A percentile compares a stretch with the other conserved stretches of the same genome.
Evolutionary conservation across 345 rosid genomes (phyloP).

Genomic region (Eucalyptus leucophloia): DNA sequence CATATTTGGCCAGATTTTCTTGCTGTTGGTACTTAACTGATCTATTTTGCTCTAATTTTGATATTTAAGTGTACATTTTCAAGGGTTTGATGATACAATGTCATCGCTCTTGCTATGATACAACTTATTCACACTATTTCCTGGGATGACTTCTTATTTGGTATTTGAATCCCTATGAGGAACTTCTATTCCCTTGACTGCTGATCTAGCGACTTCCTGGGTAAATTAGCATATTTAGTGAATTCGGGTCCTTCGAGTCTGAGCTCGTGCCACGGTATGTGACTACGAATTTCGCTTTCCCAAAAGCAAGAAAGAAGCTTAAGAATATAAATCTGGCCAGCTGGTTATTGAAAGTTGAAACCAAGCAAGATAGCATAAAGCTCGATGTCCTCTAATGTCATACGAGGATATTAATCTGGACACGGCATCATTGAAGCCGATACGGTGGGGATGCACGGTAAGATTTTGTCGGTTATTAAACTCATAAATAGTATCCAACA

Average conservation of each 20-base stretch:
- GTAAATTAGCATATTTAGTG: too few species aligned
- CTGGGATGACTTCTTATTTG: not conserved
- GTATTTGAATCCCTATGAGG: not conserved
- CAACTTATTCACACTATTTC: not conserved
- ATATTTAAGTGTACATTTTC: too few species aligned
- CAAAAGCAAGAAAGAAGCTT: slow-evolving; percentile 33
- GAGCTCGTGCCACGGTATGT: slow-evolving; percentile 43
- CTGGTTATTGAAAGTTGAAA: slow-evolving; percentile 59
- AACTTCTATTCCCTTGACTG: too few species aligned
- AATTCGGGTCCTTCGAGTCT: too few species aligned
- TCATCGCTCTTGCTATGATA: not conserved
- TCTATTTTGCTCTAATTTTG: too few species aligned
- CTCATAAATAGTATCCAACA: slow-evolving; percentile 3
- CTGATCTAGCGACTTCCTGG: too few species aligned
- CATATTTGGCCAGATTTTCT: too few species aligned
- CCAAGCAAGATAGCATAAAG: slow-evolving; percentile 88
- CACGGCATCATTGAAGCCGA: slow-evolving; percentile 68
- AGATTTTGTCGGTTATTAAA: not conserved
- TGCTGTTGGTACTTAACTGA: rapidly evolving
- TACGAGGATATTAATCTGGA: slow-evolving; percentile 82
- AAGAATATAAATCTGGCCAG: slow-evolving; percentile 52
- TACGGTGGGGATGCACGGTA: slow-evolving; percentile 98
- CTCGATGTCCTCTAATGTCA: slow-evolving; percentile 94
- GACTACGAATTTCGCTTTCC: slow-evolving; percentile 63
- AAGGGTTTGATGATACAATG: not conserved